Evolutionary conservation across 441 rosid genomes (phyloP).

Genomic region (Corymbia citriodora): DNA sequence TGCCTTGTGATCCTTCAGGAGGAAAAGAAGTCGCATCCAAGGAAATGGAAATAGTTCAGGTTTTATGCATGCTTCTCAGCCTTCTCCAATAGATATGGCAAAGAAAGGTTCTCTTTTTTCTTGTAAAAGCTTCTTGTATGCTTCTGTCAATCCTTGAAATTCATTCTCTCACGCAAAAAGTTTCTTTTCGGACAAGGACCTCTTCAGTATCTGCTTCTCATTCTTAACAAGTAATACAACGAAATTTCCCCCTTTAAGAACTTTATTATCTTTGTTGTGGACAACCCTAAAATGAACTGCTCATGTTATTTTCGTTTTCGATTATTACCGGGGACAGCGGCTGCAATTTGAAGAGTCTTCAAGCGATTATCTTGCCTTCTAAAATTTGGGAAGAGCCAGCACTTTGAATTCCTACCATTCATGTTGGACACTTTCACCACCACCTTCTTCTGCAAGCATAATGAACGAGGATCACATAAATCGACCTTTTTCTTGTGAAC

Average conservation of each 20-base stretch:
- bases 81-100: too few relatives aligned
- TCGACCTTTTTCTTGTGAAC: neutral
- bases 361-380: neutral
- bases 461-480: neutral
- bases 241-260: neutral
- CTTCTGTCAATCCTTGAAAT: too few relatives aligned
- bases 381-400: neutral
- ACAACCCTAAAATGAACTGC: neutral
- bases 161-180: too few relatives aligned
- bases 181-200: too few relatives aligned
- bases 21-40: too few relatives aligned
- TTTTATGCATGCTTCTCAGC: too few relatives aligned
- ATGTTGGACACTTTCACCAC: constrained; percentile 20
- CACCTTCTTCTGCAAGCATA: constrained; percentile 29
- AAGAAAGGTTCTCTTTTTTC: too few relatives aligned
- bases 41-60: too few relatives aligned
- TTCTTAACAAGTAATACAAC: neutral
- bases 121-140: too few relatives aligned
- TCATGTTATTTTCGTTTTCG: neutral
- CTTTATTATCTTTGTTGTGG: neutral
- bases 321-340: constrained; percentile 14
- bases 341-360: constrained; percentile 26
- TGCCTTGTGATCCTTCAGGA: too few relatives aligned
- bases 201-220: too few relatives aligned
- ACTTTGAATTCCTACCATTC: constrained; percentile 1